Conservation (phyloP, 2,329 filamentous ascomycete genomes). For the Rutstroemia sydowiana region DNA sequence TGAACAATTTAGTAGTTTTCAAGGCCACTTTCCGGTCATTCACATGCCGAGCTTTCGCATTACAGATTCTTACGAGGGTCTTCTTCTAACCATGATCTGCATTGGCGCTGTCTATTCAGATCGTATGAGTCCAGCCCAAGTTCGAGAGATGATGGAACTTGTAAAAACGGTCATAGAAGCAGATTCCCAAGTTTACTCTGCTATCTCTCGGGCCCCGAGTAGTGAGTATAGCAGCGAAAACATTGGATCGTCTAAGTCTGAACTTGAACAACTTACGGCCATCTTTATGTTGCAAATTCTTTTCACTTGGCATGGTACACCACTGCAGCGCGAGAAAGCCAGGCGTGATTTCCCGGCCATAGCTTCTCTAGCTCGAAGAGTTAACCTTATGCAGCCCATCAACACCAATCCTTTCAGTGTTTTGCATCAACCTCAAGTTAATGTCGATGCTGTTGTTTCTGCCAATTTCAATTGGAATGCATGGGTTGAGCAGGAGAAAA, state of each 20-base stretch:
- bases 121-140: constrained; percentile 48
- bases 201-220: constrained; percentile 34
- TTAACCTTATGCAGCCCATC: constrained; percentile 48
- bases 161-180: constrained; percentile 51
- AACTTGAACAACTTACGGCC: constrained; percentile 62
- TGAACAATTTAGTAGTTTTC: constrained; percentile 64
- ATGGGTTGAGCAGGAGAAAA: constrained; percentile 67
- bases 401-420: constrained; percentile 46
- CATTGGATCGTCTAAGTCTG: constrained; percentile 33
- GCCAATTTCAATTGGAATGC: constrained; percentile 55
- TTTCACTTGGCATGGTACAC: constrained; percentile 64
- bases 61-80: constrained; percentile 55
- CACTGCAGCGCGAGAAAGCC: constrained; percentile 56
- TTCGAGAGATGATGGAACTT: constrained; percentile 61
- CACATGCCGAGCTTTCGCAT: constrained; percentile 67
- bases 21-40: constrained; percentile 65
- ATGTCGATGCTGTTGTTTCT: constrained; percentile 38
- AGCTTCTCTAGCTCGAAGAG: constrained; percentile 48
- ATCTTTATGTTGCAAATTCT: constrained; percentile 55
- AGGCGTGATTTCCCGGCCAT: constrained; percentile 51
- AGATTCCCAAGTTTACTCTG: constrained; percentile 44
- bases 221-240: constrained; percentile 33
- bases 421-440: constrained; percentile 50
- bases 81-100: constrained; percentile 64
- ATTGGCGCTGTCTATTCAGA: constrained; percentile 70